A percentile compares a stretch with the other conserved stretches of the same genome.
Conservation (phyloP, 495 filamentous ascomycete species). For the Geopyxis carbonaria region DNA sequence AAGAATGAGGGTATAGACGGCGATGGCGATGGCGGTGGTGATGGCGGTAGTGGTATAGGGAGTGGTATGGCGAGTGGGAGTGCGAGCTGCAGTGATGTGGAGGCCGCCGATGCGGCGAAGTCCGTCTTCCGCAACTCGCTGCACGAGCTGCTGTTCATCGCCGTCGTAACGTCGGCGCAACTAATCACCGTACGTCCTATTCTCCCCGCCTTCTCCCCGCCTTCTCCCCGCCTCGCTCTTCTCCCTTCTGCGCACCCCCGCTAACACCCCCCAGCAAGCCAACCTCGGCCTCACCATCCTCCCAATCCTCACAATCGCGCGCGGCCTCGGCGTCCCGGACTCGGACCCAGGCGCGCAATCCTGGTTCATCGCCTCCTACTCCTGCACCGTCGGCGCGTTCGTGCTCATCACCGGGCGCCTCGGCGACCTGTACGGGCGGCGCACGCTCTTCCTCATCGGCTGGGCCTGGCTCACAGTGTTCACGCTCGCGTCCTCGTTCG, state of each 20-base stretch:
- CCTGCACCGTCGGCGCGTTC: constrained; percentile 44
- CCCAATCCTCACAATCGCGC: constrained; percentile 13
- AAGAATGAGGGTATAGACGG: too few relatives aligned
- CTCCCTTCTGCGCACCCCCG: too few relatives aligned
- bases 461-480: constrained; percentile 47
- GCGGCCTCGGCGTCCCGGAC: constrained; percentile 10
- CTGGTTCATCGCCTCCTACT: constrained; percentile 29
- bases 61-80: too few relatives aligned
- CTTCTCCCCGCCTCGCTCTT: too few relatives aligned
- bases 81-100: too few relatives aligned
- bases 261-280: constrained; percentile 14
- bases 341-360: constrained; percentile 7
- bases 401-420: constrained; percentile 46
- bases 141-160: constrained; percentile 19
- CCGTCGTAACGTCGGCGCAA: constrained; percentile 20
- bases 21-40: too few relatives aligned
- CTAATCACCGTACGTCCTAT: constrained; percentile 16
- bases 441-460: constrained; percentile 41
- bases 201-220: not conserved
- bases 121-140: constrained; percentile 12
- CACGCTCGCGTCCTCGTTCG: constrained; percentile 36
- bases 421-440: constrained; percentile 49
- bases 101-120: too few relatives aligned
- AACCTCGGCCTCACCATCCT: constrained; percentile 19
- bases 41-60: too few relatives aligned